Evolutionary conservation across 495 filamentous ascomycete genomes (phyloP).

Genomic region (Talaromyces proteolyticus): DNA sequence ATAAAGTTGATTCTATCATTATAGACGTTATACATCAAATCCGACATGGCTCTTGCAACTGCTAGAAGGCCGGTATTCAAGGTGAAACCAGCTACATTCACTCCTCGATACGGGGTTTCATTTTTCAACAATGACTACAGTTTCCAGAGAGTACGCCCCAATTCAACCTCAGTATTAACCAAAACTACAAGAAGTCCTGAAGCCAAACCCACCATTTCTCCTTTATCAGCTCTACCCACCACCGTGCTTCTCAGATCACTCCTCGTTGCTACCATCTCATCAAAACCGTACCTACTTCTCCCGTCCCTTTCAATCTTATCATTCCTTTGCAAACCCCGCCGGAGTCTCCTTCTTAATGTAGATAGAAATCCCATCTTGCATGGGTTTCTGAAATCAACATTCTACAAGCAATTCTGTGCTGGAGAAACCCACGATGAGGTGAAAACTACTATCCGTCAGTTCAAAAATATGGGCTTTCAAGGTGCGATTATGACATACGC

Average conservation of each 20-base stretch:
- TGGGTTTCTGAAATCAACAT: conserved; percentile 33
- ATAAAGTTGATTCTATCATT: background rate
- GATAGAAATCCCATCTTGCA: conserved; percentile 36
- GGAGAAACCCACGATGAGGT: conserved; percentile 32
- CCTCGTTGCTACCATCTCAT: conserved; percentile 68
- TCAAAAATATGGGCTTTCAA: conserved; percentile 35
- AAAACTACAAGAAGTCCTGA: background rate
- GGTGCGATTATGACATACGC: conserved; percentile 44
- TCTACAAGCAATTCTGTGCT: conserved; percentile 44
- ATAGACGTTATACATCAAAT: conserved; percentile 8
- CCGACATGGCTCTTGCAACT: conserved; percentile 7
- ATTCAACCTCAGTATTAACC: background rate
- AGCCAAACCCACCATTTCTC: conserved; percentile 17
- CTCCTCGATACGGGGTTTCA: conserved; percentile 2
- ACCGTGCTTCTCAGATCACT: conserved; percentile 67
- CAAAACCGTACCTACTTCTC: conserved; percentile 59
- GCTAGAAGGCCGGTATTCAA: background rate
- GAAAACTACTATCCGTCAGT: conserved; percentile 20
- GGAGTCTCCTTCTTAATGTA: conserved; percentile 25
- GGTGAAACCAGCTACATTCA: background rate
- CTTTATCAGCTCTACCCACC: conserved; percentile 64
- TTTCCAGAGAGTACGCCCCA: background rate
- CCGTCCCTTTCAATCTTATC: conserved; percentile 60
- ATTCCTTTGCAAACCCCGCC: conserved; percentile 36
- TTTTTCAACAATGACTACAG: background rate